Base-by-base conservation (phyloP, 73 alveolate genomes). In the Symbiodinium pilosum region DNA sequence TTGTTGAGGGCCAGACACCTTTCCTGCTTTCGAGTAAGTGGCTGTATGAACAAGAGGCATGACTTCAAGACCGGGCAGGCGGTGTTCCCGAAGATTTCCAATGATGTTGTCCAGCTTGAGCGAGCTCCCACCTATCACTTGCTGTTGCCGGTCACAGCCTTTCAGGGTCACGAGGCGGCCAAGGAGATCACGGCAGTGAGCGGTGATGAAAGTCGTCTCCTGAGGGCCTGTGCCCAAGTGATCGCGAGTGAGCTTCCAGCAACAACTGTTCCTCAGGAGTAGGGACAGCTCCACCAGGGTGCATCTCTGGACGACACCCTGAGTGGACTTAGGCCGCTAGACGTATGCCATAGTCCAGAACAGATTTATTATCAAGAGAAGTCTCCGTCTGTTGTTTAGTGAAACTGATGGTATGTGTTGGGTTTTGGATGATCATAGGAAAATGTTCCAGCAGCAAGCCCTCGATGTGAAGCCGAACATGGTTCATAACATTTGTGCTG, bases 21-120 rank as follows among this genome's bases (percentile, higher is more conserved):
- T 4, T 84, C 42, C 43, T 84, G 24, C 92, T 84, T 2, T 84
- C 92, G 28, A 42, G 92, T 43, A 84, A 84, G 92, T 84, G 92
- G 92, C 24, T 84, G 71, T 84, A 41, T 42, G 92, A 84, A 0
- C 92, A 84, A 34, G 92, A 7, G 21, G 92, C 92, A 4, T 42
- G 52, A 84, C 42, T 84, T 84, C 92, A 84, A 20, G 71, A 40
- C 73, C 1, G 92, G 92, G 1, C 43, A 43, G 40, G 92, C 92
- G 5, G 3, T 84, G 39, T 34, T 84, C 4, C 92, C 92, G 7
- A 84, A 84, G 92, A 41, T 84, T 28, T 4, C 34, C 71, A 1
- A 40, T 12, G 40, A 42, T 4, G 71, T 41, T 21, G 28, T 84
- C 73, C 92, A 84, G 71, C 71, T 84, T 18, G 92, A 84, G 43